Base-by-base conservation (phyloP, 345 rosid species). In the Lagerstroemia speciosa region DNA sequence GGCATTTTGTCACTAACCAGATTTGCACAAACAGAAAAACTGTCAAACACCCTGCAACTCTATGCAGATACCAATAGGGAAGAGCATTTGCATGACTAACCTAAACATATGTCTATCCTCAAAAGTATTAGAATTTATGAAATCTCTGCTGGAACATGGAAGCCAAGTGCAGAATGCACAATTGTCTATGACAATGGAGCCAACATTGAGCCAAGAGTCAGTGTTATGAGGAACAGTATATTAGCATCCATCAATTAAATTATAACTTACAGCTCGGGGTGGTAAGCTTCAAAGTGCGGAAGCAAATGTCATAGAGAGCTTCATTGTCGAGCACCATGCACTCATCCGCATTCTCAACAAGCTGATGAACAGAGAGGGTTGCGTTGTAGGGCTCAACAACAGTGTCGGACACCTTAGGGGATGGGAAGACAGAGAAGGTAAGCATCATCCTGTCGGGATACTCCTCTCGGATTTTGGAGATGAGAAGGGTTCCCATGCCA, bases 221-320 rank as follows among this genome's bases (percentile, higher is more conserved):
- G 17, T 12, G 37, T 2, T 27, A 29, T 11, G n/a, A 62, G 37
- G 0, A 33, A 12, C 26, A 15, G 16, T 33, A 31, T 30, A 19
- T 6, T 32, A 15, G 24, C 65, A 32, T 17, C 9, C 38, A 38
- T 63, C 15, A 6, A 40, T 34, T 20, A n/a, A 37, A 65, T 40
- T n/a, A 8, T 19, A 17, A 58, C 86, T 80, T 83, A 87, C 92
- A 87, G 88, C 92, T 87, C 12, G 89, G 92, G 46, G 92, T 87
- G 0, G 90, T 87, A 67, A 87, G 92, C 80, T 87, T 87, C 17
- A 87, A 81, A 62, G 92, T 87, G 20, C 92, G 77, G 82, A 87
- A 87, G 79, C 92, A 87, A 62, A 87, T 87, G 34, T 87, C 92
- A 68, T 87, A 87, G 63, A 58, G 63, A 58, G 63, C 63, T 10